Base-by-base conservation (phyloP, 805 yeast genomes). In the Candida dajiaensis region DNA sequence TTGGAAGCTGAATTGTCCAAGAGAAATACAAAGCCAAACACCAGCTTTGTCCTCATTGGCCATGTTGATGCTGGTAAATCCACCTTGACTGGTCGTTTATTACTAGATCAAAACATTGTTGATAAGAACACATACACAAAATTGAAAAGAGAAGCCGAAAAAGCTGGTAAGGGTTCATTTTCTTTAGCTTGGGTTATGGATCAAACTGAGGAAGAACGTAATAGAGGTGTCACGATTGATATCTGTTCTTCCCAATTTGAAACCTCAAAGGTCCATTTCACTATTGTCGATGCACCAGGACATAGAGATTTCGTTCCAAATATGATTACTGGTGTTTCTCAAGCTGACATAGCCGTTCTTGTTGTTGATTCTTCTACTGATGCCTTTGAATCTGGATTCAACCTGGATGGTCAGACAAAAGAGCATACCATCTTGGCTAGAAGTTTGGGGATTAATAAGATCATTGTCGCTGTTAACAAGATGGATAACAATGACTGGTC, bases 51-150 rank as follows among this genome's bases (percentile, higher is more conserved):
- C 74, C 97, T 92, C 69, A 92, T 92, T 77, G 98, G 98, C 73
- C 98, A 92, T 92, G 98, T 92, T 95, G 98, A 92, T 80, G 92
- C 97, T 67, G 92, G 92, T 73, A 86, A 88, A 78, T 92, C 97
- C 54, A 90, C 98, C 68, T 86, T 97, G 73, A 90, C 98, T 71
- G 97, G 97, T 73, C 96, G 90, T 83, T 83, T 90, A 77, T 84
- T 90, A 70, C 85, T 76, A 85, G 90, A 89, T 89, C 85, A 95
- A 76, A 95, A 96, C 78, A 95, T 90, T 76, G 86, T 88, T 65
- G 96, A 89, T 77, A 86, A 87, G 85, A 85, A 95, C 79, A 86
- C 96, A 70, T 89, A 88, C 70, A 96, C 86, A 80, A 89, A 88
- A 87, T 83, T 89, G 75, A 95, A 88, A 80, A 85, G 89, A 83